phyloP scores from a whole-genome alignment of 179 eudicot genomes.

The Beta macrorhiza region DNA sequence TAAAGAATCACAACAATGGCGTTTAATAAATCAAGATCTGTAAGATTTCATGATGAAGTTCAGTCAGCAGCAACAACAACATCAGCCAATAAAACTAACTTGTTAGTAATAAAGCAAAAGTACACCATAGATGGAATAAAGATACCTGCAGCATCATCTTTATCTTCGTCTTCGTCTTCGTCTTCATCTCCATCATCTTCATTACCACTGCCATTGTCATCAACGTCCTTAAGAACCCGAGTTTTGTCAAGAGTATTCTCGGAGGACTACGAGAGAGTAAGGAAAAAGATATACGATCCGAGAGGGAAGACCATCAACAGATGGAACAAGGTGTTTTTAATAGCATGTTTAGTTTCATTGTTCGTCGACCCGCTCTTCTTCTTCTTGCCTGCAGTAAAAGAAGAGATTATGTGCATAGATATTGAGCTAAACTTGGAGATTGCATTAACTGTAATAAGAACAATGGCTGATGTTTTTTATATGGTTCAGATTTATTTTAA shows the following conservation, averaged over 20 bases:
- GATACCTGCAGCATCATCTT: neutral
- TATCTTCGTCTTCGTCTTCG: neutral
- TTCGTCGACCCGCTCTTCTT: slow-evolving; percentile 84
- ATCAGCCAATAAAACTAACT: neutral
- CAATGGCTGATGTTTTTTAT: slow-evolving; percentile 55
- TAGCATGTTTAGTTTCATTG: slow-evolving; percentile 58
- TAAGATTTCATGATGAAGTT: slow-evolving; percentile 25
- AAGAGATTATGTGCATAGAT: slow-evolving; percentile 43
- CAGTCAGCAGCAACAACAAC: slow-evolving; percentile 6
- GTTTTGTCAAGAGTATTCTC: slow-evolving; percentile 40
- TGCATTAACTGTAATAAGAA: slow-evolving; percentile 43
- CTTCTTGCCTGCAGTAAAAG: slow-evolving; percentile 43
- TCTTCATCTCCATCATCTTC: neutral
- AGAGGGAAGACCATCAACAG: slow-evolving; percentile 42
- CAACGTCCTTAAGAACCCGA: slow-evolving; percentile 16
- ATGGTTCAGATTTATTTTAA: slow-evolving; percentile 53
- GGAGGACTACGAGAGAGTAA: slow-evolving; percentile 35
- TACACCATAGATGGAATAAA: slow-evolving; percentile 22
- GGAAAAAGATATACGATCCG: slow-evolving; percentile 61
- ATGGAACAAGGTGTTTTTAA: slow-evolving; percentile 77
- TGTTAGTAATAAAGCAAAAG: slow-evolving; percentile 9
- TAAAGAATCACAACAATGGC: neutral
- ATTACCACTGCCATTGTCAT: neutral
- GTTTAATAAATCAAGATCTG: slow-evolving; percentile 34
- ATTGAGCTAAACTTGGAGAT: slow-evolving; percentile 39